A percentile compares a stretch with the other conserved stretches of the same genome.
Conservation (phyloP, 1,139 yeast species). For the Yamadazyma siamensis region DNA sequence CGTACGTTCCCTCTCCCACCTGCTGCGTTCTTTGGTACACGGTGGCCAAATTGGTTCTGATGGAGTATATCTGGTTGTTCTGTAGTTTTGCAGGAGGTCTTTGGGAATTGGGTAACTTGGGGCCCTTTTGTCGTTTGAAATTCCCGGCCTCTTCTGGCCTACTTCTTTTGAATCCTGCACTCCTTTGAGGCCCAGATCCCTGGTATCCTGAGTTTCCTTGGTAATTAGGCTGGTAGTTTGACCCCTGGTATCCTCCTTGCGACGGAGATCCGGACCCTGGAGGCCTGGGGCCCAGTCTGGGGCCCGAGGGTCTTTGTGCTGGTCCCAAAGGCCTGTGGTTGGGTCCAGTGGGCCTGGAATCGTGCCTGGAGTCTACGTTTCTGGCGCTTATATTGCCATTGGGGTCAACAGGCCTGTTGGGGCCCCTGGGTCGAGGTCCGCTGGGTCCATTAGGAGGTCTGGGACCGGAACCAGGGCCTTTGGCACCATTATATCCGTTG, state of each 20-base stretch:
- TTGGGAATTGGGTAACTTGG: not conserved
- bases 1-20: slow-evolving; percentile 52
- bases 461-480: not conserved
- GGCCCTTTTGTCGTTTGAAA: slow-evolving; percentile 2
- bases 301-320: too few relatives aligned
- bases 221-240: too few relatives aligned
- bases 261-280: too few relatives aligned
- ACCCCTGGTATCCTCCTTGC: too few relatives aligned
- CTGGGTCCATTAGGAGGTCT: slow-evolving; percentile 1
- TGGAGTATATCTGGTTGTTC: slow-evolving; percentile 32
- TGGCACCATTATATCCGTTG: slow-evolving; percentile 1
- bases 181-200: too few relatives aligned
- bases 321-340: slow-evolving; percentile 1
- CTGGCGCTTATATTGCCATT: slow-evolving; percentile 6
- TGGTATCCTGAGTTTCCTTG: too few relatives aligned
- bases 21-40: slow-evolving; percentile 40
- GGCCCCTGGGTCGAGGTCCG: too few relatives aligned
- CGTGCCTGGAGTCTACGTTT: slow-evolving; percentile 1
- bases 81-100: slow-evolving; percentile 12
- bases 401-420: slow-evolving; percentile 2
- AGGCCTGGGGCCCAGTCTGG: too few relatives aligned
- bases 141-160: not conserved
- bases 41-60: slow-evolving; percentile 22
- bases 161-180: not conserved
- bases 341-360: slow-evolving; percentile 14